A percentile compares a stretch with the other conserved stretches of the same genome.
phyloP scores from a whole-genome alignment of 2,329 filamentous ascomycete genomes.

The Hypomyces perniciosus region DNA sequence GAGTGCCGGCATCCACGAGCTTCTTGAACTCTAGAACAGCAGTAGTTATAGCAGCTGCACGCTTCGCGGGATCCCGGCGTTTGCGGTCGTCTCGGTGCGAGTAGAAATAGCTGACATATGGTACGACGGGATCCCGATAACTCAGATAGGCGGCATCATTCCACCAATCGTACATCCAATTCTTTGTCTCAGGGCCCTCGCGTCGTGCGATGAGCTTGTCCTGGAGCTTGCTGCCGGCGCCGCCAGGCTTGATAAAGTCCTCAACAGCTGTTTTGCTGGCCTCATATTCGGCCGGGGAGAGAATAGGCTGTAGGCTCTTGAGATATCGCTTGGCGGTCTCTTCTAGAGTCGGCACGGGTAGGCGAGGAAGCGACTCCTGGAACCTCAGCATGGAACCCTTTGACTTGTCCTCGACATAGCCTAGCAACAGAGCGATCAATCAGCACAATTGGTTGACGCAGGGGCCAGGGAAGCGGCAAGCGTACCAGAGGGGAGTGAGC shows the following conservation, averaged over 20 bases:
- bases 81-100: conserved; percentile 90
- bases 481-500: conserved; percentile 50
- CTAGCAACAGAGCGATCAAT: conserved; percentile 33
- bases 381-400: conserved; percentile 79
- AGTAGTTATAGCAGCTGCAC: conserved; percentile 83
- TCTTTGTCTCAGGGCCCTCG: conserved; percentile 74
- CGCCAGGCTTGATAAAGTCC: conserved; percentile 83
- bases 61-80: conserved; percentile 82
- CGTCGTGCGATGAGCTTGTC: conserved; percentile 76
- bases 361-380: conserved; percentile 74
- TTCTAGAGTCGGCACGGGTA: conserved; percentile 76
- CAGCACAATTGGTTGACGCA: background rate
- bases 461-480: background rate
- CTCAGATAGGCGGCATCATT: conserved; percentile 87
- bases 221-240: conserved; percentile 76
- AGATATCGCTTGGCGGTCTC: conserved; percentile 77
- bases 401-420: conserved; percentile 72
- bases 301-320: conserved; percentile 70
- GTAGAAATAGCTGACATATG: conserved; percentile 99
- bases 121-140: conserved; percentile 93
- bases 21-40: conserved; percentile 90
- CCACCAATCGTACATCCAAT: conserved; percentile 99
- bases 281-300: conserved; percentile 62
- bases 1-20: conserved; percentile 71
- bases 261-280: conserved; percentile 75